Percentiles rank a stretch among this genome's conserved stretches.
phyloP scores from a whole-genome alignment of 2,329 filamentous ascomycete genomes.

The Xylariaceae sp. region DNA sequence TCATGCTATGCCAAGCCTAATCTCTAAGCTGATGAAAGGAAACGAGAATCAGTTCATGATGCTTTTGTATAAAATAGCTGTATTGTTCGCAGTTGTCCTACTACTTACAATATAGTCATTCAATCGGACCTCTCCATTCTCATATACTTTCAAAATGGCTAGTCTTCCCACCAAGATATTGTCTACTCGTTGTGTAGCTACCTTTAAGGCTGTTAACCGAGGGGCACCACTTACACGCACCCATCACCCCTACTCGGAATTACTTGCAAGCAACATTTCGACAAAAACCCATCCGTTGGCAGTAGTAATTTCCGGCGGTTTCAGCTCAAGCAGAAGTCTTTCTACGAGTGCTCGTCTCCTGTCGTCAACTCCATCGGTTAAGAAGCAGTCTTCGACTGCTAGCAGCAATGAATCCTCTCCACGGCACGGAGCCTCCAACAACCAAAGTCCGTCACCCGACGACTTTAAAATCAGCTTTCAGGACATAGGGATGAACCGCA shows the following conservation, averaged over 20 bases:
- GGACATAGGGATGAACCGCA: constrained; percentile 39
- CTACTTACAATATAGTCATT: no score
- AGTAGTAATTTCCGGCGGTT: not conserved
- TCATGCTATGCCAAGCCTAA: no score
- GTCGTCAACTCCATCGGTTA: not conserved
- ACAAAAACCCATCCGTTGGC: not conserved
- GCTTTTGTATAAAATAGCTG: no score
- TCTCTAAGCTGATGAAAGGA: no score
- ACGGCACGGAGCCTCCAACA: not conserved
- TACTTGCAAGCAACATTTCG: not conserved
- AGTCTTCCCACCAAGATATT: not conserved
- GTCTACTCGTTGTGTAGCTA: not conserved
- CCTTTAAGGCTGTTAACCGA: not conserved
- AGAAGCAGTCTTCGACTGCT: not conserved
- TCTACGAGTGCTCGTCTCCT: not conserved
- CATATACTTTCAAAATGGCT: not conserved
- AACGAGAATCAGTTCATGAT: no score
- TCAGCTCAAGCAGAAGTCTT: not conserved
- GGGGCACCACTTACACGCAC: constrained; percentile 12
- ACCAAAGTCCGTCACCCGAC: constrained; percentile 2
- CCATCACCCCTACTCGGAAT: not conserved
- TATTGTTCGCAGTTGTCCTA: no score
- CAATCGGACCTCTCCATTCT: no score
- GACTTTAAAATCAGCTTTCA: constrained; percentile 34
- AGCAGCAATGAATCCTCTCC: not conserved